phyloP scores from a whole-genome alignment of 2,329 filamentous ascomycete genomes.

The Biscogniauxia marginata region DNA sequence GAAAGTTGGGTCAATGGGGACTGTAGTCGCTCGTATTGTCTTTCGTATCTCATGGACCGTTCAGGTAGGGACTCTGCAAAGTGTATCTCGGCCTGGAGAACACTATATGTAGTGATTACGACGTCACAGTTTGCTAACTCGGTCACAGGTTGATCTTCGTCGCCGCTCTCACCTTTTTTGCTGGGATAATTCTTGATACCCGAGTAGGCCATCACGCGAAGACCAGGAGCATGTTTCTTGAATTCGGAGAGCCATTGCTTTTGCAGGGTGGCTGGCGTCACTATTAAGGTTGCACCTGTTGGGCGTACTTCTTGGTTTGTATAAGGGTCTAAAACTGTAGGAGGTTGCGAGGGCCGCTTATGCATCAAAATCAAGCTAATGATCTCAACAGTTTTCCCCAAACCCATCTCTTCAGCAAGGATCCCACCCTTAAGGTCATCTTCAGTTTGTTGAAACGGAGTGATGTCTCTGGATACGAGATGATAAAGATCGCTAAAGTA shows the following conservation, averaged over 20 bases:
- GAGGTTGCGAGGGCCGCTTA: constrained; percentile 35
- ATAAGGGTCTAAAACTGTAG: constrained; percentile 36
- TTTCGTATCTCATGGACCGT: constrained; percentile 63
- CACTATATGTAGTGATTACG: constrained; percentile 63
- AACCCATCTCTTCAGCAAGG: constrained; percentile 78
- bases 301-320: constrained; percentile 44
- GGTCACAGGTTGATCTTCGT: constrained; percentile 41
- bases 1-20: constrained; percentile 78
- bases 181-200: constrained; percentile 42
- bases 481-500: constrained; percentile 60
- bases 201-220: constrained; percentile 56
- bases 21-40: constrained; percentile 63
- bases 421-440: constrained; percentile 58
- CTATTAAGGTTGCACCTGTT: constrained; percentile 59
- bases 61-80: constrained; percentile 69
- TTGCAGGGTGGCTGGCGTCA: constrained; percentile 55
- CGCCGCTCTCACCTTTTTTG: constrained; percentile 16
- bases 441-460: constrained; percentile 42
- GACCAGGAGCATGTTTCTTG: constrained; percentile 53
- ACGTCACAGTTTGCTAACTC: constrained; percentile 54
- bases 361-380: constrained; percentile 69
- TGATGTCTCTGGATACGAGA: constrained; percentile 50
- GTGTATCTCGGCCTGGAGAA: constrained; percentile 78
- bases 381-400: constrained; percentile 78
- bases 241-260: constrained; percentile 64